Evolutionary conservation across 1,139 yeast genomes (phyloP), one percentile per base, ranked within the genome.

Genomic region (Hansenula lynferdii): DNA sequence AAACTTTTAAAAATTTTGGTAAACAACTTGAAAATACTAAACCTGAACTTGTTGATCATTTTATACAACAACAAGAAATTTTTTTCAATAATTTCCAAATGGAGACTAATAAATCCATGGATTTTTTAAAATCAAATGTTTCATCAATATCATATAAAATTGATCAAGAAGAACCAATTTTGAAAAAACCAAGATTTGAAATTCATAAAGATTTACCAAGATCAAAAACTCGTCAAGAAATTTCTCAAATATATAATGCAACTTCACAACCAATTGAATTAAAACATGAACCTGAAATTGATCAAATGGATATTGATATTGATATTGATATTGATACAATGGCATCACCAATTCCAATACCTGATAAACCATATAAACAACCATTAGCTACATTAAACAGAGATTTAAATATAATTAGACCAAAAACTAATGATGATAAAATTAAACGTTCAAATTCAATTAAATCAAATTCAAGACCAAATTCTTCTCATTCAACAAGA

Each of bases 301-400:
- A 27, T 4, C 14, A 8, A 5, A 12, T 24, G 26, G n/a, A 12
- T 14, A 5, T 24, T 24, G 26, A 24, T 24, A 15, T 7, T 12
- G 39, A 30, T 10, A 17, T 3, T 14, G 33, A 12, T 12, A 9
- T 8, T 5, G 20, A 25, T 4, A 53, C 57, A 26, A 26, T 26
- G 2, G 45, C 48, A 19, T 48, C 59, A 3, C 59, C 58, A 2
- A 44, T 56, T 6, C 61, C 62, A 2, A 43, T 57, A 1, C 60
- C 62, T 14, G 62, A 56, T 34, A 56, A 46, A 24, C 58, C 58
- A 1, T 37, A 46, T 20, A 38, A 35, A 14, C 36, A 32, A 30
- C 42, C 42, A 3, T 37, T 40, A 17, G 24, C 20, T 4, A 23
- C 35, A 3, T 17, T 23, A 4, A 34, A 17, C 4, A 36, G 28